phyloP scores from a whole-genome alignment of 2,329 filamentous ascomycete genomes.

The Aphanocladium album region DNA sequence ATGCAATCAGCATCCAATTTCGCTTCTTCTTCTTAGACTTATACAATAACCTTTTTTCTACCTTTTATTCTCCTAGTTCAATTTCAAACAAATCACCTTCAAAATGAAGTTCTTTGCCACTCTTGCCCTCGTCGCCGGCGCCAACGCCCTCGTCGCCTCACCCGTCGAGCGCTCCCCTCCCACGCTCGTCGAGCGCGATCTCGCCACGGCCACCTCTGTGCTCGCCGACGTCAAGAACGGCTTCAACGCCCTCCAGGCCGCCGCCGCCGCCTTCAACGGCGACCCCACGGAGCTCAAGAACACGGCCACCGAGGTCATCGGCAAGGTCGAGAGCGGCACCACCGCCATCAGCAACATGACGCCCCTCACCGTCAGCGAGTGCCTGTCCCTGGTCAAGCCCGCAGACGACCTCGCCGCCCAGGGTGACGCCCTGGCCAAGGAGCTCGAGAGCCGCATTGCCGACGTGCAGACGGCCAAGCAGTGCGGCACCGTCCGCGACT shows the following conservation, averaged over 20 bases:
- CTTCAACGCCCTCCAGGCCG: constrained; percentile 9
- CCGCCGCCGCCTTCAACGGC: constrained; percentile 12
- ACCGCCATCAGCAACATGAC: constrained; percentile 11
- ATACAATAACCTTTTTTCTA: neutral
- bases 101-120: constrained; percentile 14
- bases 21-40: neutral
- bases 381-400: constrained; percentile 10
- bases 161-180: constrained; percentile 7
- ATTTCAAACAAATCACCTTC: neutral
- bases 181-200: constrained; percentile 13
- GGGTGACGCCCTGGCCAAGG: constrained; percentile 5
- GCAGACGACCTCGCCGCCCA: constrained; percentile 12
- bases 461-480: constrained; percentile 10
- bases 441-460: constrained; percentile 7
- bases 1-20: neutral
- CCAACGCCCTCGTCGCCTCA: constrained; percentile 12
- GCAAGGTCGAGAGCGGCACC: constrained; percentile 13
- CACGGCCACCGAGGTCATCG: constrained; percentile 8
- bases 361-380: constrained; percentile 11
- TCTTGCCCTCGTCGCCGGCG: constrained; percentile 10
- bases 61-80: neutral
- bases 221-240: constrained; percentile 14
- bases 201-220: constrained; percentile 13
- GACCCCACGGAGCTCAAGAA: constrained; percentile 7
- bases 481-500: constrained; percentile 5